These are phyloP conservation scores for Corchorus olitorius DNA, from an alignment of 345 rosid species.

Conservation along the genomic window DNA sequence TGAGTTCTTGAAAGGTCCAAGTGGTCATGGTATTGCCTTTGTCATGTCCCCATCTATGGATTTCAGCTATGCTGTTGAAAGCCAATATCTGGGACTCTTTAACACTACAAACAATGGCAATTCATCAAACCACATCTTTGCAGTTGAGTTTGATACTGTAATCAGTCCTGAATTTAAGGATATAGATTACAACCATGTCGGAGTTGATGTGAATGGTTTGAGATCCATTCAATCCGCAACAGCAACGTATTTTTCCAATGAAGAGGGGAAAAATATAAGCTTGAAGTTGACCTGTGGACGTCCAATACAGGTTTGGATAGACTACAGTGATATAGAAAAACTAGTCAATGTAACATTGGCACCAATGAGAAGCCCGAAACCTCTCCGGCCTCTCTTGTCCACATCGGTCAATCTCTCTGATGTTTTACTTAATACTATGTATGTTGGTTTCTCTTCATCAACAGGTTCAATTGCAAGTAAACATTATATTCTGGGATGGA, in stretches of 20 bases:
- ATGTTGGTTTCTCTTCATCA: conserved; percentile 55
- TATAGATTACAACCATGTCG: conserved; percentile 15
- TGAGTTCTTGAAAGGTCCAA: not conserved
- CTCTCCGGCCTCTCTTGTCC: conserved; percentile 54
- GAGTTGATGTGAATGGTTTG: conserved; percentile 55
- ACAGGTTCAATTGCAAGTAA: conserved; percentile 37
- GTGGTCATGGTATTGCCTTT: conserved; percentile 55
- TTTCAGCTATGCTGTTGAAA: conserved; percentile 21
- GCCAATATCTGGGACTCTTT: conserved; percentile 53
- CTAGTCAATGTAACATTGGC: conserved; percentile 52
- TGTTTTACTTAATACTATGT: conserved; percentile 41
- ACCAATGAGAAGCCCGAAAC: conserved; percentile 38
- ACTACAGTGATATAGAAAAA: conserved; percentile 39
- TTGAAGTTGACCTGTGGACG: conserved; percentile 35
- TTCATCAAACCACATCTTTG: conserved; percentile 45
- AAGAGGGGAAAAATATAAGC: conserved; percentile 15
- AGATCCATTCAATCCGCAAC: conserved; percentile 26
- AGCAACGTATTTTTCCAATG: conserved; percentile 39
- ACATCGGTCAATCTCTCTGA: conserved; percentile 40
- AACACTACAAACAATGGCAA: conserved; percentile 40
- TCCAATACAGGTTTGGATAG: conserved; percentile 56
- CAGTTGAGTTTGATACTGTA: conserved; percentile 62
- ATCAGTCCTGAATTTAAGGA: conserved; percentile 37
- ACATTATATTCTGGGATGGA: conserved; percentile 50
- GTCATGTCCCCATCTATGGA: conserved; percentile 41